Base-by-base conservation (phyloP, 495 filamentous ascomycete species). In the Diplogelasinospora grovesii region DNA sequence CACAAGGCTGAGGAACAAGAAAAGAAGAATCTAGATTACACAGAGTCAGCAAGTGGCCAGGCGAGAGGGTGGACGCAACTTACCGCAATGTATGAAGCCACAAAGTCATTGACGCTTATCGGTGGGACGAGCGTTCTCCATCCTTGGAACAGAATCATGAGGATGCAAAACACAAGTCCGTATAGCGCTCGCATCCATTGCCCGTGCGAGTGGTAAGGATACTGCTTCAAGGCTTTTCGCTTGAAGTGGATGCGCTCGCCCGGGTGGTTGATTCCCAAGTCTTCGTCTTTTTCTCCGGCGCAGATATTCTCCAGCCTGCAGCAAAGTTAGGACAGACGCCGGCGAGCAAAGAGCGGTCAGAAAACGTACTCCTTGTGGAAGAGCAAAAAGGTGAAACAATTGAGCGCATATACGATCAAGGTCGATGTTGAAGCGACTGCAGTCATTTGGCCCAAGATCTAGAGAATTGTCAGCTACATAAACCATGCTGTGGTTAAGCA, bases 1-100 rank as follows among this genome's bases (percentile, higher is more conserved):
- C 5, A 39, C 39, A 6, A 26, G 33, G 14, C 28, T 43, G 4
- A 48, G 23, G 21, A 39, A 14, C 6, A 48, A 1, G 15, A 48
- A 48, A 10, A 48, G 38, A 21, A 26, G 11, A 7, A 48, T 48
- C 45, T 48, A n/a, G n/a, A n/a, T n/a, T n/a, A n/a, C n/a, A n/a
- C n/a, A n/a, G n/a, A n/a, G n/a, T n/a, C n/a, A n/a, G 26, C 7
- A 20, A 31, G 11, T 11, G 14, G 15, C 19, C n/a, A 22, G 11
- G 10, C 19, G 23, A 3, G n/a, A n/a, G n/a, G n/a, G n/a, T n/a
- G n/a, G 44, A 1, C 2, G 16, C 22, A 6, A 53, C 63, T 48
- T 54, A 68, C 63, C 16, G 53, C 49, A 43, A 66, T 59, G 34
- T 69, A 69, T 4, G 48, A 57, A 8, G 60, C 62, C 8, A 69